phyloP scores from a whole-genome alignment of 2,329 filamentous ascomycete species.

The Emericellopsis atlantica region DNA sequence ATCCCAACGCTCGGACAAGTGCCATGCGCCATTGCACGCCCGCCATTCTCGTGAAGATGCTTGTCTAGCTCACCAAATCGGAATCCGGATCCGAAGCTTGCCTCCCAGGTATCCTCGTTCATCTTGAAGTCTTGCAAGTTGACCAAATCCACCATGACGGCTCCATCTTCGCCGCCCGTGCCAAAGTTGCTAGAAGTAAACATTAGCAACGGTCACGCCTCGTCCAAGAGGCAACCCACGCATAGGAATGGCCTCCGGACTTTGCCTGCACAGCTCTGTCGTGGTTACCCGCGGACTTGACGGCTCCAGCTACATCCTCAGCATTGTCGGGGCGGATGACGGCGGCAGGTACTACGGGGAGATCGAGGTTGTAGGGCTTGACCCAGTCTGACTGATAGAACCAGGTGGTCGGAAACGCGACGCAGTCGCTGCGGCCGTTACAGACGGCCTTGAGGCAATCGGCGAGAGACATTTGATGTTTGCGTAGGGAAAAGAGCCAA shows the following conservation, averaged over 20 bases:
- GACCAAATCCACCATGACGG: constrained; percentile 39
- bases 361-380: constrained; percentile 38
- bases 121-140: constrained; percentile 40
- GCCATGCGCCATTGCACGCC: constrained; percentile 46
- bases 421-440: constrained; percentile 28
- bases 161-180: constrained; percentile 36
- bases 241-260: constrained; percentile 54
- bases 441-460: constrained; percentile 35
- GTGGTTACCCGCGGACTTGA: constrained; percentile 40
- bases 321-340: constrained; percentile 41
- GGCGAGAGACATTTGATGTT: constrained; percentile 13
- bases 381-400: constrained; percentile 37
- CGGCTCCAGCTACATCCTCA: constrained; percentile 40
- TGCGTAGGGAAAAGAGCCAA: no score
- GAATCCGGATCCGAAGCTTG: constrained; percentile 40
- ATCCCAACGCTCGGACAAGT: constrained; percentile 46
- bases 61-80: constrained; percentile 38
- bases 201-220: neutral
- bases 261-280: constrained; percentile 45
- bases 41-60: constrained; percentile 34
- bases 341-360: constrained; percentile 35
- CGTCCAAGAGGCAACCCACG: constrained; percentile 19
- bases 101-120: constrained; percentile 36
- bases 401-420: constrained; percentile 27
- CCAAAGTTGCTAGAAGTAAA: constrained; percentile 21